A percentile compares a stretch with the other conserved stretches of the same genome.
Evolutionary conservation across 2,329 filamentous ascomycete genomes (phyloP).

Genomic region (Aspergillus ibericus): DNA sequence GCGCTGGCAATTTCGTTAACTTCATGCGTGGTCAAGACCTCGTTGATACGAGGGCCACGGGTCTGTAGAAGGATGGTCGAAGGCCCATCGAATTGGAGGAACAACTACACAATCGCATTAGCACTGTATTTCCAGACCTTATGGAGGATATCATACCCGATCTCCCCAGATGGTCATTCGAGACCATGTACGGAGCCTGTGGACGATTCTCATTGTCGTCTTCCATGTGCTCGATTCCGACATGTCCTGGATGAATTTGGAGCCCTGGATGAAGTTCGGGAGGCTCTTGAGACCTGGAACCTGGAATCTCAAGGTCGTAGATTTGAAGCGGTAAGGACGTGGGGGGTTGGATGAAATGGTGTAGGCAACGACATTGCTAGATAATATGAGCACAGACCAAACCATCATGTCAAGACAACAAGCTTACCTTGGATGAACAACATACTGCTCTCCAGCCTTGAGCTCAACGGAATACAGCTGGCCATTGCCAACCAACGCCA

Average conservation of each 20-base stretch:
- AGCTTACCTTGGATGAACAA: constrained; percentile 72
- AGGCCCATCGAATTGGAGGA: constrained; percentile 86
- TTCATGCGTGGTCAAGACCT: constrained; percentile 74
- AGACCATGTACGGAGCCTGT: constrained; percentile 71
- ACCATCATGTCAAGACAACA: neutral
- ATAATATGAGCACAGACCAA: constrained; percentile 12
- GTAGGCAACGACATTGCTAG: constrained; percentile 85
- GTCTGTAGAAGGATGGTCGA: constrained; percentile 84
- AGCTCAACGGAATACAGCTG: constrained; percentile 86
- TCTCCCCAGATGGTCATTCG: constrained; percentile 91
- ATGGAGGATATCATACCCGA: constrained; percentile 52
- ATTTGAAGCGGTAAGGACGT: constrained; percentile 82
- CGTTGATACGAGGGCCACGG: constrained; percentile 73
- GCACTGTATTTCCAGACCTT: neutral
- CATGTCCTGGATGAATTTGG: constrained; percentile 72
- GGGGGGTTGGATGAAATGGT: constrained; percentile 72
- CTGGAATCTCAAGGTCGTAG: constrained; percentile 71
- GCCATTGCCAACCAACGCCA: constrained; percentile 80
- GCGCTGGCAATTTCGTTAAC: constrained; percentile 87
- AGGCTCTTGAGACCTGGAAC: constrained; percentile 66
- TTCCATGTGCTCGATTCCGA: constrained; percentile 73
- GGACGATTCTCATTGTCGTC: constrained; percentile 62
- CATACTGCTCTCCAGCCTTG: constrained; percentile 80
- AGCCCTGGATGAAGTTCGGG: constrained; percentile 64
- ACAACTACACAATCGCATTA: constrained; percentile 54